Evolutionary conservation across 2,329 filamentous ascomycete genomes (phyloP).

Genomic region (Colletotrichum navitas): DNA sequence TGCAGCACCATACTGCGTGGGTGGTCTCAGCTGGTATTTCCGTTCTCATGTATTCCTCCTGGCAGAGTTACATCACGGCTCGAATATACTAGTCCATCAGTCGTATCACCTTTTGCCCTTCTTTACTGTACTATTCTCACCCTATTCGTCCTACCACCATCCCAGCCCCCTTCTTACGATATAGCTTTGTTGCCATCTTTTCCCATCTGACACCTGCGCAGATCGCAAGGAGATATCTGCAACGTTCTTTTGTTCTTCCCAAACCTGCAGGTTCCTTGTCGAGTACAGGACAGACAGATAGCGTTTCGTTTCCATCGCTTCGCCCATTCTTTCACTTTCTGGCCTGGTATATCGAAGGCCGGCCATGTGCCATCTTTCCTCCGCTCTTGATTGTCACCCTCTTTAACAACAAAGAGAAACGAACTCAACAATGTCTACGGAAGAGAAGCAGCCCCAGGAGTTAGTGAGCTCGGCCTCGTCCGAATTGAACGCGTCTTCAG

Average conservation of each 20-base stretch:
- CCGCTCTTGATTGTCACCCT: not conserved
- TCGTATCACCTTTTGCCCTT: not conserved
- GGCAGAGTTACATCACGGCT: not conserved
- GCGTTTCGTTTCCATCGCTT: not conserved
- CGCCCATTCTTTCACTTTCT: not conserved
- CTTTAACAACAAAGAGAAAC: not conserved
- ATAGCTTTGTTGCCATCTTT: not conserved
- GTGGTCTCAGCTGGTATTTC: not conserved
- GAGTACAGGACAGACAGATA: constrained; percentile 13
- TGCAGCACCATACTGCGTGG: not conserved
- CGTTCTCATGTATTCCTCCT: not conserved
- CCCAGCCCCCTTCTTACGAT: not conserved
- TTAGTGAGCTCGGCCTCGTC: constrained; percentile 36
- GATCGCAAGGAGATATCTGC: not conserved
- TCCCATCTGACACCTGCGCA: constrained; percentile 18
- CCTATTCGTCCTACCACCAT: constrained; percentile 22
- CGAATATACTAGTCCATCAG: not conserved
- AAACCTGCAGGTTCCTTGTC: constrained; percentile 18
- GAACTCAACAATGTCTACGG: constrained; percentile 43
- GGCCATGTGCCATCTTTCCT: not conserved
- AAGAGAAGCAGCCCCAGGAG: constrained; percentile 45
- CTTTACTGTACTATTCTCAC: constrained; percentile 12
- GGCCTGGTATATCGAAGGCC: not conserved
- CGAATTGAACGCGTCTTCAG: constrained; percentile 37
- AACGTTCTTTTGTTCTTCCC: not conserved